Base-by-base conservation (phyloP, 108 stramenopile genomes). In the Pseudonitzschia multiseries region DNA sequence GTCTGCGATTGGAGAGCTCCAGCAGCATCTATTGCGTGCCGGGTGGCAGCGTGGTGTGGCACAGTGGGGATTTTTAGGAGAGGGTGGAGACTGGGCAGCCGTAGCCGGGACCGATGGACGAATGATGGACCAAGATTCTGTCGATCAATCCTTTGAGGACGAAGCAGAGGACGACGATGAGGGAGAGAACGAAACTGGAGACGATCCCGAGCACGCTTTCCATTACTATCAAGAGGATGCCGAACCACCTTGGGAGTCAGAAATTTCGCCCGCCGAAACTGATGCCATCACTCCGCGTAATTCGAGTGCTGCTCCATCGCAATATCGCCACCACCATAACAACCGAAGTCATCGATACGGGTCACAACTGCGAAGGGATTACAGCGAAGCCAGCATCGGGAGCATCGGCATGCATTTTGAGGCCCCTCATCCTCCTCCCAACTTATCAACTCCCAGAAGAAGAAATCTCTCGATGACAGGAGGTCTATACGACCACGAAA, bases 21-120 rank as follows among this genome's bases (percentile, higher is more conserved):
- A 95, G 62, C 83, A 86, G 51, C 89, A 91, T 76, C 73, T 91
- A 26, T 77, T 86, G 70, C 79, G 87, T 42, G 80, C 89, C 0
- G 86, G 86, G 31, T 93, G 89, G 92, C 89, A 90, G 68, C 70
- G 77, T 65, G 93, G 93, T 42, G 91, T 95, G 0, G 91, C 84
- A 0, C 75, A 89, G 50, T 95, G 93, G 93, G 91, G 93, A 10
- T 82, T 92, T 63, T 74, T 95, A 48, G 91, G 93, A 24, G 79
- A 84, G 24, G 90, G 89, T 40, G 90, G 89, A 12, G 84, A 95
- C 65, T 95, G 89, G 89, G 85, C 84, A 4, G 67, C 85, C 14
- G 88, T 92, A 31, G 79, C 86, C 26, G 86, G 89, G 14, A 66
- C 69, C 43, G 80, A 88, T 83, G 91, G 88, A 17, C 70, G 70